These are phyloP conservation scores for Sequoiadendron giganteum DNA, from an alignment of 75 land plant species.

Conservation along the genomic window DNA sequence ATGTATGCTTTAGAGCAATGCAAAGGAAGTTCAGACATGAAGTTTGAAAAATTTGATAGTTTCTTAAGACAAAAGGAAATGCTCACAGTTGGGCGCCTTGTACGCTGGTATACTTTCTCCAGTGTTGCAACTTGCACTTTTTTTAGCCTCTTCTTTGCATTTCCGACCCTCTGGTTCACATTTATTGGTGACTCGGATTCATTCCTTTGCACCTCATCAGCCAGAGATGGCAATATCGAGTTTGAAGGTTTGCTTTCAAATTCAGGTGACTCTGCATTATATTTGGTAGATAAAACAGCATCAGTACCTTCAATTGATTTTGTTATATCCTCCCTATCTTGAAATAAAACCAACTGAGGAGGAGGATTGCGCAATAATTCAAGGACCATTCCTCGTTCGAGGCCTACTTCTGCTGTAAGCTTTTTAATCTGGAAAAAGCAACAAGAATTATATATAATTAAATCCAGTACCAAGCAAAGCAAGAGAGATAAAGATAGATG, in stretches of 20 bases:
- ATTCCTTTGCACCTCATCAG: slow-evolving; percentile 8
- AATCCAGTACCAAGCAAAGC: not conserved
- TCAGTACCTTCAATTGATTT: slow-evolving; percentile 46
- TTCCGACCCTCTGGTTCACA: slow-evolving; percentile 51
- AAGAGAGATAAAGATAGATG: not conserved
- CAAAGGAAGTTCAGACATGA: not conserved
- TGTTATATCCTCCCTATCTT: not conserved
- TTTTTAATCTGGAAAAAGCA: slow-evolving; percentile 56
- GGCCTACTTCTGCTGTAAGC: slow-evolving; percentile 72
- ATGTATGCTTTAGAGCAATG: not conserved
- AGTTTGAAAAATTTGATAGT: not conserved
- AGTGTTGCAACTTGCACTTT: slow-evolving; percentile 73
- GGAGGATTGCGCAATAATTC: slow-evolving; percentile 84
- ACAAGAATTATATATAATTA: not conserved
- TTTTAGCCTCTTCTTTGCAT: slow-evolving; percentile 59
- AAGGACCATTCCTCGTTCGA: slow-evolving; percentile 82
- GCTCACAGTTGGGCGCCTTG: slow-evolving; percentile 90
- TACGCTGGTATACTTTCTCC: slow-evolving; percentile 75
- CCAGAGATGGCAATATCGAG: slow-evolving; percentile 1
- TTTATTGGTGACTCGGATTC: slow-evolving; percentile 33
- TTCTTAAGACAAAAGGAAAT: not conserved
- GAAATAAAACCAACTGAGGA: slow-evolving; percentile 58
- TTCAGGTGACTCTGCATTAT: slow-evolving; percentile 4
- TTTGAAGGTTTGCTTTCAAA: slow-evolving; percentile 23
- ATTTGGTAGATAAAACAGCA: slow-evolving; percentile 12